Percentiles rank a stretch among this genome's conserved stretches.
Evolutionary conservation across 768 basidiomycete genomes (phyloP).

Genomic region (Lanmaoa pseudosensibilis): DNA sequence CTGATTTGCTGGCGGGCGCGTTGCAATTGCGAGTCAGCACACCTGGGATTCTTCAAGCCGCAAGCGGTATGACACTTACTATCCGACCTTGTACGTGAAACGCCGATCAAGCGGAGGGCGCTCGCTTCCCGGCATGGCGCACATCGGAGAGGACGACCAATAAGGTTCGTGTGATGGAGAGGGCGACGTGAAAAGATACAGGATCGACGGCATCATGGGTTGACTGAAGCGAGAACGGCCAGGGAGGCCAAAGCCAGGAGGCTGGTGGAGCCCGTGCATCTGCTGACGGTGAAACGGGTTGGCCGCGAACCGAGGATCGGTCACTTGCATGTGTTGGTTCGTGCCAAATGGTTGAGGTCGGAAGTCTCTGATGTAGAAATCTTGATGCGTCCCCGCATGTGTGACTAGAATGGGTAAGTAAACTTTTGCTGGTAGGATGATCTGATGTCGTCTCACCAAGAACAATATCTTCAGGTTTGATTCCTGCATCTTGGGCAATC

Average conservation of each 20-base stretch:
- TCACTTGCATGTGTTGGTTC: conserved; percentile 6
- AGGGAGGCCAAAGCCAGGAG: conserved; percentile 13
- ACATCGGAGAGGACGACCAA: conserved; percentile 40
- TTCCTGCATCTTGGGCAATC: conserved; percentile 32
- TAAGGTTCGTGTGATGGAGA: conserved; percentile 35
- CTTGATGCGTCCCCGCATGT: conserved; percentile 40
- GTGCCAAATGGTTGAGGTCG: conserved; percentile 20
- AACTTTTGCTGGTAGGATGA: background rate
- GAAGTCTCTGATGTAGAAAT: conserved; percentile 41
- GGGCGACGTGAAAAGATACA: conserved; percentile 44
- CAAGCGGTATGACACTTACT: conserved; percentile 23
- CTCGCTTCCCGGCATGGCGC: conserved; percentile 18
- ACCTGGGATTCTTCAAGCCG: background rate
- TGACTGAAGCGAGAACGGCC: conserved; percentile 13
- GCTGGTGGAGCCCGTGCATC: conserved; percentile 17
- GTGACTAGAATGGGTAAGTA: conserved; percentile 35
- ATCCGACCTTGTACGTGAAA: conserved; percentile 31
- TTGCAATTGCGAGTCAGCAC: background rate
- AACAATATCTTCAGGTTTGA: conserved; percentile 43
- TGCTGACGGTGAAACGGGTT: conserved; percentile 14
- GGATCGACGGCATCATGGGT: conserved; percentile 36
- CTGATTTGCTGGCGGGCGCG: conserved; percentile 29
- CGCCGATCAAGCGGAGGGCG: conserved; percentile 22
- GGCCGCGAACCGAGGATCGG: conserved; percentile 3
- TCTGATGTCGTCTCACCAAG: conserved; percentile 34